Evolutionary conservation across 2,329 filamentous ascomycete species (phyloP).

Genomic region (Teratosphaeria destructans): DNA sequence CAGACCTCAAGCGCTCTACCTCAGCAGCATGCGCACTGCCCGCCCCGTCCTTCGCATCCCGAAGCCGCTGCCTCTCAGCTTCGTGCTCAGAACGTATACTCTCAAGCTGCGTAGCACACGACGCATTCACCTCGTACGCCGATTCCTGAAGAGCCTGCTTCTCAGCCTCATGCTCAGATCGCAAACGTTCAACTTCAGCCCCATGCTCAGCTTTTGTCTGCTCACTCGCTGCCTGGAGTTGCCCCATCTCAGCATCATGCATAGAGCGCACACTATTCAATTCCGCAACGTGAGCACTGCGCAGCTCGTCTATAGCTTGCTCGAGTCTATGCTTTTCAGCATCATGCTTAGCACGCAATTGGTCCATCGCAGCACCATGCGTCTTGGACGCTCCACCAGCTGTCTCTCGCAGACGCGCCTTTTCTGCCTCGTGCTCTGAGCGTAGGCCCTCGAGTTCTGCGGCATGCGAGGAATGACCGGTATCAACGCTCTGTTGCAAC

Average conservation of each 20-base stretch:
- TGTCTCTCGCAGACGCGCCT: background rate
- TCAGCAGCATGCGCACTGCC: background rate
- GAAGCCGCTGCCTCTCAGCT: background rate
- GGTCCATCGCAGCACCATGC: background rate
- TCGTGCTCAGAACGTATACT: background rate
- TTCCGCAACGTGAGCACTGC: background rate
- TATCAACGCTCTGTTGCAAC: background rate
- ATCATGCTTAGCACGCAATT: background rate
- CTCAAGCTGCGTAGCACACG: background rate
- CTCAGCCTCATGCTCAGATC: background rate
- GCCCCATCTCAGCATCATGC: background rate
- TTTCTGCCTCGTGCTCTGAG: background rate
- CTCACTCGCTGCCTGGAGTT: background rate
- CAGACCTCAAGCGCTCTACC: background rate
- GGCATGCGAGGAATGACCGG: background rate
- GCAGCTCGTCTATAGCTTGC: background rate
- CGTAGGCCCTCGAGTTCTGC: background rate
- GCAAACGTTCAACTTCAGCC: background rate
- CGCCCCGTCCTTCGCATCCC: background rate
- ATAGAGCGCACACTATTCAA: background rate
- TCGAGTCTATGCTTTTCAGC: background rate
- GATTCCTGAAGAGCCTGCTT: too few species aligned
- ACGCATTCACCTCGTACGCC: too few species aligned
- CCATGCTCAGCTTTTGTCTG: background rate
- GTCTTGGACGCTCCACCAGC: background rate